Evolutionary conservation across 2,329 filamentous ascomycete genomes (phyloP), one percentile per base, ranked within the genome.

Genomic region (Fusarium sp.): DNA sequence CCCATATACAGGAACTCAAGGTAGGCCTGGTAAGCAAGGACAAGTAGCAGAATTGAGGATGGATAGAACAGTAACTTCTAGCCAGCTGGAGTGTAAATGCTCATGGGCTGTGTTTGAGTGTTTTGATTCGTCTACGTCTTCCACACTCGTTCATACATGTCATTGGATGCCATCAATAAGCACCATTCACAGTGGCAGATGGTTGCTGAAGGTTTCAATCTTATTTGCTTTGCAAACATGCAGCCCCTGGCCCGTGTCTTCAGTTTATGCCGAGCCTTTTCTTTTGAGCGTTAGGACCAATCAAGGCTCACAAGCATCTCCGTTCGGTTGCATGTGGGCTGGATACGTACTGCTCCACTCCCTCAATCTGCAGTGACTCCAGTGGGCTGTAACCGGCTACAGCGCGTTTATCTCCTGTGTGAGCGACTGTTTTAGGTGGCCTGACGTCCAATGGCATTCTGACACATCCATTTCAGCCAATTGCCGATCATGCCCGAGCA

Each of bases 381-480:
- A 46, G 67, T n/a, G 47, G 53, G 54, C 47, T 64, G 56, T 47
- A 74, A 59, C 59, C 56, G 43, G 65, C 69, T 60, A 46, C 64
- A 59, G 46, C 53, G 68, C 43, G 33, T 62, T 47, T 71, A 53
- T 37, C 44, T 46, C 30, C 57, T 63, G 58, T 62, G 37, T 42
- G 56, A 56, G 56, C 19, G 56, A 56, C 54, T 71, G 46, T 40
- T 69, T 64, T 65, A 60, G 54, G 35, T 32, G 43, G 30, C 43
- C 30, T 60, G 54, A 15, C 43, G 28, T 30, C 42, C 28, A 28
- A 50, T 67, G 43, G 40, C n/a, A 37, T 77, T 75, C 72, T 79
- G 78, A 80, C 80, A 81, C 77, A 80, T 79, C 35, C 35, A 53
- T 65, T 70, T 52, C 32, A 47, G 25, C 67, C 67, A 69, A 69